Base-by-base conservation (phyloP, 148 eudicot species). In the Diospyros kaki region DNA sequence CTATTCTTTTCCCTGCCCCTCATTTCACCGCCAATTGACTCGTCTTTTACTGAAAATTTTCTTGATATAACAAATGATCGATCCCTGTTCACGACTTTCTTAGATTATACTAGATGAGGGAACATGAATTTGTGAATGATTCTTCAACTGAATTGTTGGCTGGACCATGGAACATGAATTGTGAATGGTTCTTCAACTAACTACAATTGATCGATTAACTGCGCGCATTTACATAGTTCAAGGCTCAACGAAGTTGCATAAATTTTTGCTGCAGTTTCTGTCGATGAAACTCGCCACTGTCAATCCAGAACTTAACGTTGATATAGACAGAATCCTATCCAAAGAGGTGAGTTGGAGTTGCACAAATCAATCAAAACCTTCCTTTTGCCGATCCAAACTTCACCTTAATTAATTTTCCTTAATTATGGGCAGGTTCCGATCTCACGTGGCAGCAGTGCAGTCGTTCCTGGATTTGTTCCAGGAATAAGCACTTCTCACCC, bases 271-370 rank as follows among this genome's bases (percentile, higher is more conserved):
- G 83, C 97, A 94, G 98, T 94, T 94, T 83, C 80, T 94, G 59
- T 94, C 98, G 6, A 92, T 92, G 98, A 94, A 94, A 82, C 98
- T 94, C 42, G 92, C 98, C n/a, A 86, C 98, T n/a, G 97, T 94
- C 64, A 92, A 92, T 76, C 98, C 97, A 41, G 92, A 90, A 64
- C 64, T 94, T 53, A 84, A 89, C 81, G 74, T 89, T 46, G 89
- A 94, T 76, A 80, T 94, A 18, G 98, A 94, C 50, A 84, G 86
- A 68, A 74, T 94, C 74, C 82, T 92, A 50, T 81, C 96, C 65
- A 94, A 94, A 87, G 98, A 94, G 78, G 98, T 90, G 79, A 83
- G 91, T 72, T 40, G 3, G 9, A 65, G 12, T 69, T 67, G 40
- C 44, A 61, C n/a, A 52, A 9, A 17, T 14, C 38, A 64, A 53